These are phyloP conservation scores for Mrakia gelida DNA, from an alignment of 768 basidiomycete genomes.

Conservation along the genomic window DNA sequence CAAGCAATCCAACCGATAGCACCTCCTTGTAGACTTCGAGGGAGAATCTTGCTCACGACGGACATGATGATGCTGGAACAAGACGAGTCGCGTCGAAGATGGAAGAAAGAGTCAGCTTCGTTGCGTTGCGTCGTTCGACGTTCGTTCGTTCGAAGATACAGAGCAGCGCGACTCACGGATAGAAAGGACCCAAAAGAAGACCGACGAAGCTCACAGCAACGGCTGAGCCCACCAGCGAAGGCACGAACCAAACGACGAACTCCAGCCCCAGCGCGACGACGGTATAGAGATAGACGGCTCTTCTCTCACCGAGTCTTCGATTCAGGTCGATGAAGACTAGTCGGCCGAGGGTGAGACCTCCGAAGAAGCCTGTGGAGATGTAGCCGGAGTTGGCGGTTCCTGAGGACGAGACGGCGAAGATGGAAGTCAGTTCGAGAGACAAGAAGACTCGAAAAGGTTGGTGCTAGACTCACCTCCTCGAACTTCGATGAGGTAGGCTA, in stretches of 20 bases:
- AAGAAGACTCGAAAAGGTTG: not conserved
- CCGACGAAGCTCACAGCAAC: conserved; percentile 64
- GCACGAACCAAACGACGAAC: conserved; percentile 64
- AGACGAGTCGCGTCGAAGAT: not conserved
- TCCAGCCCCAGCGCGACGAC: conserved; percentile 51
- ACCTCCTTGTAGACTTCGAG: conserved; percentile 62
- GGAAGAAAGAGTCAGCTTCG: not conserved
- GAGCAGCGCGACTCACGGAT: conserved; percentile 46
- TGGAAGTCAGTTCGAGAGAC: not conserved
- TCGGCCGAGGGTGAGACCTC: conserved; percentile 53
- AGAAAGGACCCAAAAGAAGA: conserved; percentile 68
- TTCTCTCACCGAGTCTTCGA: conserved; percentile 45
- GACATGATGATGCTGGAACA: conserved; percentile 58
- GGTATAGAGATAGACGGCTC: conserved; percentile 46
- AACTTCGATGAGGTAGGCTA: conserved; percentile 54
- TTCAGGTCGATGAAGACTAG: conserved; percentile 55
- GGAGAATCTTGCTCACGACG: conserved; percentile 62
- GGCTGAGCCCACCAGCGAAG: conserved; percentile 60
- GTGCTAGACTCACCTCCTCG: conserved; percentile 28
- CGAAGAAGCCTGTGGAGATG: conserved; percentile 50
- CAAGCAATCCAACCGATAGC: conserved; percentile 47
- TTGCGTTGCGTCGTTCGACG: no score
- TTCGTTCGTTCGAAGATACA: not conserved
- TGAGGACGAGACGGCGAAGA: not conserved
- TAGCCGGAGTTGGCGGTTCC: conserved; percentile 49